A percentile compares a stretch with the other conserved stretches of the same genome.
Evolutionary conservation across 176 grass and related monocot species (phyloP).

Genomic region (Miscanthus lutarioriparius): DNA sequence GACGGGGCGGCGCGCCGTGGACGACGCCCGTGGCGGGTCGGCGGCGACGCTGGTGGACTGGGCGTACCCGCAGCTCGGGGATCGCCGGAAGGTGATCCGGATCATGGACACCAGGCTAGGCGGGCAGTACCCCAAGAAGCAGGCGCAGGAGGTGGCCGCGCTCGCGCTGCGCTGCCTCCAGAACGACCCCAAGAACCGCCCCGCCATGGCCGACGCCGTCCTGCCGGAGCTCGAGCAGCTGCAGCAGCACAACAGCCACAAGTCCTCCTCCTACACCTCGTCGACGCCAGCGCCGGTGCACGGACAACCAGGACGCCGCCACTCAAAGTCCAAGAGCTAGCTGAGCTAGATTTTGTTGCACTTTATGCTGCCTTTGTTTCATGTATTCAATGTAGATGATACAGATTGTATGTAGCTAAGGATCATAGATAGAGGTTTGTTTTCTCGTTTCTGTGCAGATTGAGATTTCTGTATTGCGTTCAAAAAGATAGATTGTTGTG

Average conservation of each 20-base stretch:
- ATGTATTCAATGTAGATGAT: neutral
- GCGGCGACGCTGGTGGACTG: constrained; percentile 75
- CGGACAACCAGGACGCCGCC: neutral
- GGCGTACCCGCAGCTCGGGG: constrained; percentile 59
- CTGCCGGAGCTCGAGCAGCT: constrained; percentile 52
- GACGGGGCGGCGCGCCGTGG: constrained; percentile 60
- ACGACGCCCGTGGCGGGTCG: constrained; percentile 31
- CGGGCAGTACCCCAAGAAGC: constrained; percentile 82
- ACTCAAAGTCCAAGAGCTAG: constrained; percentile 12
- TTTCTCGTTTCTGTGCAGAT: neutral
- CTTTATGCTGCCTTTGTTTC: neutral
- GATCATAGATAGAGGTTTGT: too few species aligned
- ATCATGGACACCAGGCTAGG: constrained; percentile 89
- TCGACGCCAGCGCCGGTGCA: neutral
- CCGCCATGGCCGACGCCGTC: constrained; percentile 57
- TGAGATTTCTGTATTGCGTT: neutral
- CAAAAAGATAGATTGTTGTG: too few species aligned
- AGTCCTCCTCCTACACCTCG: neutral
- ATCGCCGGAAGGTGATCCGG: constrained; percentile 56
- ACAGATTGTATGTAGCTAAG: too few species aligned
- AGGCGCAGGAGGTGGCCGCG: constrained; percentile 59
- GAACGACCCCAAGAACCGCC: constrained; percentile 61
- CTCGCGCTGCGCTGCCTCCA: constrained; percentile 64
- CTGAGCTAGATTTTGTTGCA: neutral
- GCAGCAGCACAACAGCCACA: constrained; percentile 33